Base-by-base conservation (phyloP, 768 basidiomycete species). In the Serendipita indica region DNA sequence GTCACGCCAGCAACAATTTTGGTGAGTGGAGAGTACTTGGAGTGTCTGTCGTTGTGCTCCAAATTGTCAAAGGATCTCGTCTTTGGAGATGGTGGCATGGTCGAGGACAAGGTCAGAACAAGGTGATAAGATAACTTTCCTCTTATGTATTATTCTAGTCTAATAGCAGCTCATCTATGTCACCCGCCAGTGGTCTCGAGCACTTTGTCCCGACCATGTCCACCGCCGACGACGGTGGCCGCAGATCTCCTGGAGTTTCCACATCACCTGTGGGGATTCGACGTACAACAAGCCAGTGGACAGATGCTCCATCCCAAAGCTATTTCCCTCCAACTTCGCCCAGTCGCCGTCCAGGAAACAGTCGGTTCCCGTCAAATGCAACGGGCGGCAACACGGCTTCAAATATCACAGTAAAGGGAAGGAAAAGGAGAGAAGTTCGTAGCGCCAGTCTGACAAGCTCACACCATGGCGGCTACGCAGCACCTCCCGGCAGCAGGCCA, bases 381-480 rank as follows among this genome's bases (percentile, higher is more conserved):
- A 54, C 49, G 16, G 16, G 5, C 16, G 30, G 20, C 20, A n/a
- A 7, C 43, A 12, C 43, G 10, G 43, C 43, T 10, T 10, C 10
- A 37, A 10, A 10, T n/a, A n/a, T 10, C 35, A 37, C 10, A 37
- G n/a, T 10, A 10, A 12, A 20, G 20, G 10, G 20, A 32, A 54
- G 49, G 10, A 54, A 28, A 30, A 54, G 22, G 30, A 25, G 49
- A n/a, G 49, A 18, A 16, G 49, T 54, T n/a, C 58, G 60, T 33
- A 61, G 60, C 45, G 60, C 22, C 25, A 59, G 58, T 33, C 43
- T 61, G 33, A 43, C 60, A 34, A 61, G 60, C 41, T 61, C 60
- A 28, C 33, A 45, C 33, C 58, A 61, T 59, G 58, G 33, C 20
- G 52, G 22, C 25, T 22, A 20, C 30, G 28, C 32, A 34, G 10